Evolutionary conservation across 2,329 filamentous ascomycete genomes (phyloP), one percentile per base, ranked within the genome.

Genomic region (Cladosporium halotolerans): DNA sequence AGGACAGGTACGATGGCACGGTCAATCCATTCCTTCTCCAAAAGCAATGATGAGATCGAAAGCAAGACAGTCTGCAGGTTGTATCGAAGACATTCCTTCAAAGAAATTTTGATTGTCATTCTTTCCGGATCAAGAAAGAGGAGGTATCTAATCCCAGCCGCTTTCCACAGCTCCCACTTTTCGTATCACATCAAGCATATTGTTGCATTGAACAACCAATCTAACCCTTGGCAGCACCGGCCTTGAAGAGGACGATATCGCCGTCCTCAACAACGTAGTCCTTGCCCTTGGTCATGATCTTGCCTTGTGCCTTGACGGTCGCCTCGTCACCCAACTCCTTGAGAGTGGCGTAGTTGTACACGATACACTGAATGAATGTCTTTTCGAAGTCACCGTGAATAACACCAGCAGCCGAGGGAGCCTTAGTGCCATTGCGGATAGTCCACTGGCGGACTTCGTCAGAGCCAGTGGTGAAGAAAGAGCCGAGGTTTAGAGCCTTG

Each of bases 401-500:
- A 58, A 99, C 93, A 79, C 93, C 93, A 36, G 93, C 93, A 44
- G 93, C 93, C 68, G 95, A 88, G 14, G 93, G 93, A n/a, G 93
- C 93, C 79, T 99, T 99, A 69, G 86, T 96, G 63, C 90, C 91
- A 67, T 88, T 91, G 55, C 93, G 84, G 69, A 99, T 89, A 23
- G 93, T 99, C 95, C 93, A 99, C 76, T 99, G 93, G 65, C 93
- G 83, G 60, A 99, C 93, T 76, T 99, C 93, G 69, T 99, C 95
- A 19, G 90, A 75, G 66, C 93, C 93, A 33, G 87, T 91, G 50
- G 93, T 99, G 84, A 99, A 99, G 81, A 99, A 99, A 70, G 88
- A 93, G 69, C 86, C 86, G 40, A 99, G 80, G 74, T 93, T 86
- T 63, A 99, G 79, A 13, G 83, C 84, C 76, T 93, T 90, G 68